Percentiles rank a stretch among this genome's conserved stretches.
Evolutionary conservation across 192 early-diverging fungal species (phyloP).

Genomic region (Coemansia sp.): DNA sequence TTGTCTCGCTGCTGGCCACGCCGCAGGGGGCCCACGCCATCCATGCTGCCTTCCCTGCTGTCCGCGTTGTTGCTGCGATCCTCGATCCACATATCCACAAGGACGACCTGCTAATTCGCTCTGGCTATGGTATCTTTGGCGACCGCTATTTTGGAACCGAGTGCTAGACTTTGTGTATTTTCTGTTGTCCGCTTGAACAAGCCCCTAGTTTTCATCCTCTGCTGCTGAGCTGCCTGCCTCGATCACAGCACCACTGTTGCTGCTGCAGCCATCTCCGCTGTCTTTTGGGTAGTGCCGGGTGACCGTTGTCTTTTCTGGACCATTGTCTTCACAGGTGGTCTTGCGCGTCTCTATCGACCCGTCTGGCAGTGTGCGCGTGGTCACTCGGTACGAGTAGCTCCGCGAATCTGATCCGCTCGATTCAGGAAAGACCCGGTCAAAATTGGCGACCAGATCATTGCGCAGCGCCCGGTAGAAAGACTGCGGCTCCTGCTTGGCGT

Average conservation of each 20-base stretch:
- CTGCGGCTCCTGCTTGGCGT: slow-evolving; percentile 1
- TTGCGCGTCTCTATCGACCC: slow-evolving; percentile 44
- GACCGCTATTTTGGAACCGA: slow-evolving; percentile 56
- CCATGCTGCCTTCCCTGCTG: slow-evolving; percentile 72
- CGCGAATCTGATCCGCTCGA: slow-evolving; percentile 4
- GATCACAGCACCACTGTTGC: too few relatives aligned
- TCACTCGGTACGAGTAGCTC: slow-evolving; percentile 28
- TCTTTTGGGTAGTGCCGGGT: slow-evolving; percentile 10
- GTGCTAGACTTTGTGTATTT: slow-evolving; percentile 2
- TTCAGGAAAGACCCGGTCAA: slow-evolving; percentile 29
- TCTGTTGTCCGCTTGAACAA: not conserved
- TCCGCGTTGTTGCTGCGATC: slow-evolving; percentile 74
- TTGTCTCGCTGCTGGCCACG: slow-evolving; percentile 75
- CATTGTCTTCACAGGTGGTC: slow-evolving; percentile 20
- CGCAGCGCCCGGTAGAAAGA: slow-evolving; percentile 14
- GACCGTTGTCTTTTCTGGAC: slow-evolving; percentile 24
- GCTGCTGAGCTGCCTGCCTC: too few relatives aligned
- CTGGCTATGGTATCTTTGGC: slow-evolving; percentile 88
- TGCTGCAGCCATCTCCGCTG: too few relatives aligned
- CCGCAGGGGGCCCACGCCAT: slow-evolving; percentile 74
- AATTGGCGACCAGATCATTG: slow-evolving; percentile 18
- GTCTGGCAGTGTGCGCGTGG: slow-evolving; percentile 40
- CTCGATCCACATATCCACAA: slow-evolving; percentile 65
- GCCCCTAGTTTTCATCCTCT: not conserved
- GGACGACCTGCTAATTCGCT: slow-evolving; percentile 64